Conservation (phyloP, 2,329 filamentous ascomycete genomes). For the Sporothrix pallida region DNA sequence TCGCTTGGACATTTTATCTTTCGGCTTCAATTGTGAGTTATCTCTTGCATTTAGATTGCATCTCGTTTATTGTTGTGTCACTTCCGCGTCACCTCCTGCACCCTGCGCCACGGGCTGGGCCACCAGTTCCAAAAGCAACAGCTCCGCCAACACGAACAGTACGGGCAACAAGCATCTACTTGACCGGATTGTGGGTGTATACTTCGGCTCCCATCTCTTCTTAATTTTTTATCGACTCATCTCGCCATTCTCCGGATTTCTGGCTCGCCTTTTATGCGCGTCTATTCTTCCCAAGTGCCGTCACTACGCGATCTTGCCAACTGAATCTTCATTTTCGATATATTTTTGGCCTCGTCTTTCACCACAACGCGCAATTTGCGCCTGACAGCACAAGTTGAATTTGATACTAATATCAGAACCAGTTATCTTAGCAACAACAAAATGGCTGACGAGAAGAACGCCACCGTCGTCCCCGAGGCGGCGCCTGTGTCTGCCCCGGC, state of each 20-base stretch:
- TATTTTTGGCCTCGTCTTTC: background rate
- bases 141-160: background rate
- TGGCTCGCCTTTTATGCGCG: background rate
- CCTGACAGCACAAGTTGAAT: background rate
- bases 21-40: slow-evolving; percentile 21
- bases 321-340: background rate
- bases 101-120: slow-evolving; percentile 7
- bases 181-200: background rate
- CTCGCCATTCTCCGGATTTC: background rate
- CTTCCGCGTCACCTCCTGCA: slow-evolving; percentile 10
- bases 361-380: background rate
- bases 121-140: background rate
- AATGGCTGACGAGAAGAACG: slow-evolving; percentile 35
- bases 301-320: background rate
- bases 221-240: background rate
- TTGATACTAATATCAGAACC: background rate
- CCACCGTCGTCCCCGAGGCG: slow-evolving; percentile 26
- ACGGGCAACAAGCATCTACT: too few relatives aligned
- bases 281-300: background rate
- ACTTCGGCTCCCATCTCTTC: slow-evolving; percentile 5
- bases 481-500: slow-evolving; percentile 7
- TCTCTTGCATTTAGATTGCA: slow-evolving; percentile 15
- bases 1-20: slow-evolving; percentile 9
- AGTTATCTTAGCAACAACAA: background rate
- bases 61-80: background rate